Evolutionary conservation across 768 basidiomycete genomes (phyloP), one percentile per base, ranked within the genome.

Genomic region (Naganishia kalamii): DNA sequence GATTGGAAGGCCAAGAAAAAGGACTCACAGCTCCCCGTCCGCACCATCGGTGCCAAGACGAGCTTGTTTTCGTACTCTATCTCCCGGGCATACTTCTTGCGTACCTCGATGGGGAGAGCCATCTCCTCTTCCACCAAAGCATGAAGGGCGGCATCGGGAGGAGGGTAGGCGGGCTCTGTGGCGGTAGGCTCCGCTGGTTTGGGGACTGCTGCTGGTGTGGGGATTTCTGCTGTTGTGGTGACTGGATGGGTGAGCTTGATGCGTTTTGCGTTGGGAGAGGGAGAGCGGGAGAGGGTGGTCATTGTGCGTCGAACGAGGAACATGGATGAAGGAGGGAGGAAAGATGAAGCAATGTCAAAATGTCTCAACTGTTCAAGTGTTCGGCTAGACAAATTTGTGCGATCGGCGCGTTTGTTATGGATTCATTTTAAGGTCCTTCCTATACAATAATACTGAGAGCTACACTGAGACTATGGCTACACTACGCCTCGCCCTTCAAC

Each of bases 1-100:
- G 27, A 65, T 57, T 43, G 23, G 27, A 15, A n/a, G 23, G 23
- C 27, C 35, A 15, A n/a, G 27, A 41, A 37, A 40, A n/a, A 23
- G 5, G 1, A 75, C 77, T 68, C 65, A 74, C 71, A 74, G 33
- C 88, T 87, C 66, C 92, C 90, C 65, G 90, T 94, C 74, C 92
- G 85, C 60, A 99, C 96, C 96, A 99, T 99, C 1, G 96, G 96
- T 2, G 96, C 94, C n/a, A 99, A 84, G 73, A 96, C 88, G 32
- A 97, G 81, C 11, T 92, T 93, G 79, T 90, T 83, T 69, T 87
- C 87, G 80, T 92, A 99, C 68, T 90, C 78, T 3, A 81, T 37
- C 65, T 76, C 75, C 13, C 68, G 52, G 17, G 68, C 63, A 41
- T 77, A 77, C 10, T 51, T 50, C 50, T 71, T 71, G 11, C 47